phyloP scores from a whole-genome alignment of 2,329 filamentous ascomycete genomes.

The Lecanicillium sp. region DNA sequence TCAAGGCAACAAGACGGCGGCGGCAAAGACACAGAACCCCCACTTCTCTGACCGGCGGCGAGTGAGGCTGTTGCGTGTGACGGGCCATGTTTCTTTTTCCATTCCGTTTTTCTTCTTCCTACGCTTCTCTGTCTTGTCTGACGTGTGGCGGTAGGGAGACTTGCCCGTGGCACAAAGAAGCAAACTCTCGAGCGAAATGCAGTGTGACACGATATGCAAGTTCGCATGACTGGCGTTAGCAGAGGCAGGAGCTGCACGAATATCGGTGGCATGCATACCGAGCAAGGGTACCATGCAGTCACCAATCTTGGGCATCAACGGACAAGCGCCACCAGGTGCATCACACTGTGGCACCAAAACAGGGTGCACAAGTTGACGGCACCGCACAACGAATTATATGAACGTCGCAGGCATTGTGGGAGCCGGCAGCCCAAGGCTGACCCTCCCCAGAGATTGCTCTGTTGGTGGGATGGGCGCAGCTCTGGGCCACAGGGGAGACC shows the following conservation, averaged over 20 bases:
- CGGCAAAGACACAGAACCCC: neutral
- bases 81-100: neutral
- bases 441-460: constrained; percentile 7
- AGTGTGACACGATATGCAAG: neutral
- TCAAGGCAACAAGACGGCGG: too few relatives aligned
- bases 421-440: constrained; percentile 3
- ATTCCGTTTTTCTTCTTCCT: neutral
- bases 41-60: neutral
- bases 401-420: neutral
- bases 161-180: constrained; percentile 10
- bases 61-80: neutral
- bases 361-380: too few relatives aligned
- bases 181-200: neutral
- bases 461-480: neutral
- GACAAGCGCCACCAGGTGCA: neutral
- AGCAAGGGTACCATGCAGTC: too few relatives aligned
- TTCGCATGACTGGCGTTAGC: neutral
- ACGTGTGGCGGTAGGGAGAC: neutral
- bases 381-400: constrained; percentile 2
- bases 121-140: neutral
- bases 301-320: neutral
- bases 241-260: too few relatives aligned
- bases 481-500: too few relatives aligned
- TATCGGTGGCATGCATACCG: too few relatives aligned
- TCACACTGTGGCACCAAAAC: neutral